Evolutionary conservation across 345 rosid genomes (phyloP).

Genomic region (Nephelium lappaceum): DNA sequence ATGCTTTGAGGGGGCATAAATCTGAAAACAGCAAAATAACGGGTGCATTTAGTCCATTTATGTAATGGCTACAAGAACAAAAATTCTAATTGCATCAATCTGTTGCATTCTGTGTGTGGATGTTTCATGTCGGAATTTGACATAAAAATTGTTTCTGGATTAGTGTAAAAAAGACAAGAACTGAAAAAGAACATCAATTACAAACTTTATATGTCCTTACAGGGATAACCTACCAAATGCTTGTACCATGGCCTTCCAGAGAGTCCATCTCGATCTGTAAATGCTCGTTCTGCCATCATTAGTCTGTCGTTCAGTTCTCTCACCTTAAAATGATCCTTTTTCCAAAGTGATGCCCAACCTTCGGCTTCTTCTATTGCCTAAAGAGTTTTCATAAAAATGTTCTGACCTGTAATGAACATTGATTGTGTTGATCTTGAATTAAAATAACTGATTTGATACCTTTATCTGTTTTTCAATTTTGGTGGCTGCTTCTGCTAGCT

Average conservation of each 20-base stretch:
- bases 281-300: slow-evolving; percentile 83
- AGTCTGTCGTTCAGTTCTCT: slow-evolving; percentile 75
- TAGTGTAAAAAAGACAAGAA: not conserved
- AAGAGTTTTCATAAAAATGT: slow-evolving; percentile 13
- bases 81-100: not conserved
- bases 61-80: not conserved
- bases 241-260: slow-evolving; percentile 64
- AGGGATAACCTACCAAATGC: slow-evolving; percentile 57
- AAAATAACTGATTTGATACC: slow-evolving; percentile 36
- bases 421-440: not conserved
- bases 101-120: not conserved
- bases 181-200: not conserved
- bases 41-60: not conserved
- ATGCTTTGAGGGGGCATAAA: slow-evolving; percentile 74
- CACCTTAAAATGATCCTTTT: slow-evolving; percentile 39
- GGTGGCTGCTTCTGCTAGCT: slow-evolving; percentile 57
- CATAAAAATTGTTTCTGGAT: not conserved
- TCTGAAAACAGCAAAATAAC: slow-evolving; percentile 36
- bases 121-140: too few species aligned
- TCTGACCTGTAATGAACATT: not conserved
- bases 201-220: not conserved
- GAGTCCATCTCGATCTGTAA: slow-evolving; percentile 78
- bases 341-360: slow-evolving; percentile 38
- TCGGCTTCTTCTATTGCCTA: slow-evolving; percentile 44
- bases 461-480: slow-evolving; percentile 46